Base-by-base conservation (phyloP, 139 green algal species). In the Chlamydomonas urium region DNA sequence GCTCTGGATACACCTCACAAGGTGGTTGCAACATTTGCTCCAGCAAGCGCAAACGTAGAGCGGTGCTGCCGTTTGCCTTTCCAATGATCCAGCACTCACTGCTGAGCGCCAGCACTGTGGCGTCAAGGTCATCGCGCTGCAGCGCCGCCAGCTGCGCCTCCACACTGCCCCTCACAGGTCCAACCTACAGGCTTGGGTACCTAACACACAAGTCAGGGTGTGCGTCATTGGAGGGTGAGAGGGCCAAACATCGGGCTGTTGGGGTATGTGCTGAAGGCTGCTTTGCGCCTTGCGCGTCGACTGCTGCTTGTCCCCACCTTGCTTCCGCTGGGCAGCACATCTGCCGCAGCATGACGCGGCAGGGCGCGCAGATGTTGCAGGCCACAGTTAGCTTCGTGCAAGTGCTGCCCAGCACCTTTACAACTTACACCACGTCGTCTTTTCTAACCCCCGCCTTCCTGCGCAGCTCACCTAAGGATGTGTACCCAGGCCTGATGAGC, bases 251-350 rank as follows among this genome's bases (percentile, higher is more conserved):
- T n/a, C n/a, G n/a, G n/a, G n/a, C n/a, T n/a, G n/a, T n/a, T n/a
- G n/a, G n/a, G n/a, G n/a, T n/a, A n/a, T n/a, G n/a, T n/a, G n/a
- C n/a, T n/a, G n/a, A n/a, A n/a, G n/a, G n/a, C n/a, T n/a, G n/a
- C n/a, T n/a, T n/a, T n/a, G n/a, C n/a, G 73, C n/a, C 65, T 65
- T 24, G 42, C 45, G 6, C 73, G 2, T 5, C 73, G 36, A 21
- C 31, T 78, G 73, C 73, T 78, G 73, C 73, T 78, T 23, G 73
- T 78, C 38, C 73, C 73, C 65, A 78, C 65, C 2, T 38, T 61
- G 31, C 47, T 62, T n/a, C 73, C 73, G 0, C 65, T 38, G 0
- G 57, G 23, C 31, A 78, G 38, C 8, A 74, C 72, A 4, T 45
- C 72, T 68, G 60, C 35, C n/a, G n/a, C n/a, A n/a, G n/a, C n/a